Evolutionary conservation across 345 rosid species (phyloP).

Genomic region (Isatis tinctoria): DNA sequence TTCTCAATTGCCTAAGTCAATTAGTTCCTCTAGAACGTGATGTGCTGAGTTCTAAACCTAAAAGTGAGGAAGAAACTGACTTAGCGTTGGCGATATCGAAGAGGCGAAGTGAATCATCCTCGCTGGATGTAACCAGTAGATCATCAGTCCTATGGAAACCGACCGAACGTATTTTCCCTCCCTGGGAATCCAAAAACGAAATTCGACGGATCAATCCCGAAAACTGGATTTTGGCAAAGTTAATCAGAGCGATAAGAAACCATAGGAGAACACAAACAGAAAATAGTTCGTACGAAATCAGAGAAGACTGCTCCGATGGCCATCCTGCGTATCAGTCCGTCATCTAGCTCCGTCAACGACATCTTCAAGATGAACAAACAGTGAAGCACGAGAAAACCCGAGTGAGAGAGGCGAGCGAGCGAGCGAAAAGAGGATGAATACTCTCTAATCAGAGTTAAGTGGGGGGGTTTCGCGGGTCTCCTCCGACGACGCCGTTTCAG

Average conservation of each 20-base stretch:
- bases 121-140: conserved; percentile 83
- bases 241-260: background rate
- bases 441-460: background rate
- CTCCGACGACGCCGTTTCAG: background rate
- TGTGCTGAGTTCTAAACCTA: conserved; percentile 9
- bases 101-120: conserved; percentile 91
- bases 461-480: conserved; percentile 18
- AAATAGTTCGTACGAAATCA: conserved; percentile 55
- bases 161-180: conserved; percentile 77
- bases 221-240: background rate
- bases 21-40: background rate
- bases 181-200: conserved; percentile 35
- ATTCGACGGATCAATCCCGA: background rate
- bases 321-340: conserved; percentile 71
- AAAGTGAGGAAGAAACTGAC: conserved; percentile 41
- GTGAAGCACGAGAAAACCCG: background rate
- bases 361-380: conserved; percentile 28
- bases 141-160: conserved; percentile 95
- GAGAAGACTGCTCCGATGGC: conserved; percentile 93
- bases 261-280: background rate
- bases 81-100: conserved; percentile 87
- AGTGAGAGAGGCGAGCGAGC: background rate
- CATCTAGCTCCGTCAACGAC: conserved; percentile 67
- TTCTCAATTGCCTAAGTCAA: background rate
- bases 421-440: background rate